Evolutionary conservation across 2,329 filamentous ascomycete genomes (phyloP).

Genomic region (Phialophora chinensis): DNA sequence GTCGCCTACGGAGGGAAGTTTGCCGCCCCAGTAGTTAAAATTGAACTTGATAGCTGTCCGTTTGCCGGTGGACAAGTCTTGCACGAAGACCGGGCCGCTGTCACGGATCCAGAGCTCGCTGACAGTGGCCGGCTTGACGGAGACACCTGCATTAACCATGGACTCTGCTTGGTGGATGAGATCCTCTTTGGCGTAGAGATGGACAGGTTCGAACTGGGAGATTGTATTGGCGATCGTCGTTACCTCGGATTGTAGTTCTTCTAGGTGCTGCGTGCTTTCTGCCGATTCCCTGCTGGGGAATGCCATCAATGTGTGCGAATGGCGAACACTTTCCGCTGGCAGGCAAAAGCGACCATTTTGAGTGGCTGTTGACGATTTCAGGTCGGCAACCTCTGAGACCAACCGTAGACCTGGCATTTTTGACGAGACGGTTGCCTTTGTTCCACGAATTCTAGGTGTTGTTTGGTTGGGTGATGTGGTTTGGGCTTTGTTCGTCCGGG

Average conservation of each 20-base stretch:
- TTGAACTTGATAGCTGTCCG: conserved; percentile 29
- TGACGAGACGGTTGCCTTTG: neutral
- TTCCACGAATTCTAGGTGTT: neutral
- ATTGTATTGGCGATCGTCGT: conserved; percentile 17
- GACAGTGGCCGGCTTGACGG: conserved; percentile 34
- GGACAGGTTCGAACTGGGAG: conserved; percentile 43
- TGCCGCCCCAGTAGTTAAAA: conserved; percentile 33
- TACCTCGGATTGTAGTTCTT: conserved; percentile 21
- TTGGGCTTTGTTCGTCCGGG: neutral
- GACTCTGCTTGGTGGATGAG: conserved; percentile 33
- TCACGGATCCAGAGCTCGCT: conserved; percentile 45
- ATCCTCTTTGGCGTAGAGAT: conserved; percentile 41
- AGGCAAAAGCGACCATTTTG: conserved; percentile 18
- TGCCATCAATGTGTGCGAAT: conserved; percentile 23
- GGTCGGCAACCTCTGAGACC: neutral
- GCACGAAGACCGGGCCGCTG: conserved; percentile 42
- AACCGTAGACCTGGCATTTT: neutral
- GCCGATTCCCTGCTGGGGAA: conserved; percentile 19
- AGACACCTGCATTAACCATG: conserved; percentile 25
- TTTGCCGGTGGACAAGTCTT: conserved; percentile 26
- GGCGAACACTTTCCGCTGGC: conserved; percentile 19
- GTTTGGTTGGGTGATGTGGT: neutral
- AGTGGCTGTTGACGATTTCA: neutral
- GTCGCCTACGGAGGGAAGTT: conserved; percentile 27
- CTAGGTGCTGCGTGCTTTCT: conserved; percentile 17